phyloP scores from a whole-genome alignment of 345 rosid genomes.

The Xanthoceras sorbifolium region DNA sequence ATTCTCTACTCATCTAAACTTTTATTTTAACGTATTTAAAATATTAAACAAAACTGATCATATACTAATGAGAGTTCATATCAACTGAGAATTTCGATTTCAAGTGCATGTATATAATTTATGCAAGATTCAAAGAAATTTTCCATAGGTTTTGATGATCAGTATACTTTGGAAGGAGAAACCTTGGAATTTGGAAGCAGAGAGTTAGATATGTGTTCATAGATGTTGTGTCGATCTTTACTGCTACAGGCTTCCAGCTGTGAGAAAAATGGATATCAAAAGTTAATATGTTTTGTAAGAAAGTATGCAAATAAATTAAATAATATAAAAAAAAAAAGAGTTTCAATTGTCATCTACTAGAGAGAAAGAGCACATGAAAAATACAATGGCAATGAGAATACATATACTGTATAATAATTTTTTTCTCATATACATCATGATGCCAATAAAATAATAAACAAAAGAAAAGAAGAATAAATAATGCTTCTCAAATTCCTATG shows the following conservation, averaged over 20 bases:
- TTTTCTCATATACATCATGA: too few relatives aligned
- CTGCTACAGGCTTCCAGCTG: too few relatives aligned
- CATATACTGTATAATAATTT: too few relatives aligned
- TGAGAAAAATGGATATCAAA: not conserved
- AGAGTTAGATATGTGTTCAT: not conserved
- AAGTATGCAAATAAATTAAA: not conserved
- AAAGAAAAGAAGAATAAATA: not conserved
- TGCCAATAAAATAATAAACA: not conserved
- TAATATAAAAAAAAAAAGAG: not conserved
- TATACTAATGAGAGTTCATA: not conserved
- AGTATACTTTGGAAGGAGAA: not conserved
- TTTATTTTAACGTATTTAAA: not conserved
- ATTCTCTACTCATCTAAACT: not conserved
- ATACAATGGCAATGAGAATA: not conserved
- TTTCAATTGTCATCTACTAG: not conserved
- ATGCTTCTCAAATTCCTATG: not conserved
- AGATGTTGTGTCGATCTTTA: too few relatives aligned
- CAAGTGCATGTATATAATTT: too few relatives aligned
- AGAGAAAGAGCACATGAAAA: not conserved
- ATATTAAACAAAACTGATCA: not conserved
- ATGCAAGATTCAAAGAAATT: too few relatives aligned
- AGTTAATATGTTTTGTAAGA: not conserved
- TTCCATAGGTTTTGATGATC: not conserved
- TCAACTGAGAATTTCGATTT: not conserved
- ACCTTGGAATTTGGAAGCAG: not conserved